phyloP scores from a whole-genome alignment of 2,329 filamentous ascomycete species.

The Alternaria consortialis region DNA sequence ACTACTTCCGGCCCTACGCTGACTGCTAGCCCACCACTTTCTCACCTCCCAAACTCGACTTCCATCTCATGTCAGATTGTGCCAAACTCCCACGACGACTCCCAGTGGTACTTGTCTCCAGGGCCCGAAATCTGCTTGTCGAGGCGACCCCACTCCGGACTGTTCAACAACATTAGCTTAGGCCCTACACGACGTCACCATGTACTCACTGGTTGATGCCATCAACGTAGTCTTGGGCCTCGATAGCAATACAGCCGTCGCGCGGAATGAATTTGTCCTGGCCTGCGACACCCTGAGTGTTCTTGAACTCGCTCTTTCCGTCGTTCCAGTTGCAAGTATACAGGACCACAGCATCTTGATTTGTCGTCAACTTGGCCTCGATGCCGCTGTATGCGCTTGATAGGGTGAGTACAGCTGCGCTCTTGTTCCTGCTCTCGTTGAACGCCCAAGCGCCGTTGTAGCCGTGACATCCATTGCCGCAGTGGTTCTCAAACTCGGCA shows the following conservation, averaged over 20 bases:
- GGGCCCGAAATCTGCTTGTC: constrained; percentile 44
- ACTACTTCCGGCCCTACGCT: constrained; percentile 9
- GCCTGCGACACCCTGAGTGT: constrained; percentile 39
- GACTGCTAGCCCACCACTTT: neutral
- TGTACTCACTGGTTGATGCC: constrained; percentile 47
- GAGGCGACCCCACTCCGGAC: constrained; percentile 46
- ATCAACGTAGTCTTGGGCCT: constrained; percentile 47
- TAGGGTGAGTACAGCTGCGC: constrained; percentile 36
- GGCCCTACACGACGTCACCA: constrained; percentile 1
- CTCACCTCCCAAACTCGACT: neutral
- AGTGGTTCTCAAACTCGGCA: constrained; percentile 40
- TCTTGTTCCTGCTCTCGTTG: constrained; percentile 36
- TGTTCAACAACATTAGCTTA: constrained; percentile 33
- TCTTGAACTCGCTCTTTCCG: constrained; percentile 48
- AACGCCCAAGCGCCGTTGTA: constrained; percentile 47
- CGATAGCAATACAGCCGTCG: constrained; percentile 47
- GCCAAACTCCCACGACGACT: constrained; percentile 46
- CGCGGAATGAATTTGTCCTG: constrained; percentile 45
- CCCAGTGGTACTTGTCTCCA: constrained; percentile 46
- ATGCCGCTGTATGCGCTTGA: constrained; percentile 45
- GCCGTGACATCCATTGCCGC: constrained; percentile 47
- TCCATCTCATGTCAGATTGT: constrained; percentile 22
- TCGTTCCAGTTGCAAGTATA: constrained; percentile 51
- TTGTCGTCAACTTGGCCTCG: constrained; percentile 42
- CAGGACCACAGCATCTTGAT: constrained; percentile 46